phyloP scores from a whole-genome alignment of 2,329 filamentous ascomycete species.

The Apiospora saccharicola region DNA sequence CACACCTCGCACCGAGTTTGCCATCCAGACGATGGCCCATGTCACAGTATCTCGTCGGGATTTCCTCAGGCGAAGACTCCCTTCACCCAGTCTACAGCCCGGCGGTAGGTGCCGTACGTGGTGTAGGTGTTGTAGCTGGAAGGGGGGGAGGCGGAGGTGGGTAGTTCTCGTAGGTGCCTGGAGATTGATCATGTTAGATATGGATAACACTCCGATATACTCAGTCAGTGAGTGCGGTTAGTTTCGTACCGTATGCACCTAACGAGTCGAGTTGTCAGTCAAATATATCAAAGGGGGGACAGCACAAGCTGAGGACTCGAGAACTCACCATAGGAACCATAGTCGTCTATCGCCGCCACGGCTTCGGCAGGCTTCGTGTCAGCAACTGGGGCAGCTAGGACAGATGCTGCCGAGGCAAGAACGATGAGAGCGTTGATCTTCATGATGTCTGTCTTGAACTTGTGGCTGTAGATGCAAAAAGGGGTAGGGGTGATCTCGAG shows the following conservation, averaged over 20 bases:
- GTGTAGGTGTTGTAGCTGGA: background rate
- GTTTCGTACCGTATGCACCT: background rate
- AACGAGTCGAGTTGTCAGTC: background rate
- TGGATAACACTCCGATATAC: background rate
- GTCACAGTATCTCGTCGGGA: background rate
- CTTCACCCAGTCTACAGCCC: slow-evolving; percentile 25
- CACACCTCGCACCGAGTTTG: background rate
- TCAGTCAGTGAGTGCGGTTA: background rate
- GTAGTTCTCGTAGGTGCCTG: background rate
- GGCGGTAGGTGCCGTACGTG: slow-evolving; percentile 20
- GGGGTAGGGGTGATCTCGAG: background rate
- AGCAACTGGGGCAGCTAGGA: slow-evolving; percentile 23
- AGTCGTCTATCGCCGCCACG: background rate
- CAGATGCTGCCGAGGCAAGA: slow-evolving; percentile 21
- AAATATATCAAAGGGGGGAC: background rate
- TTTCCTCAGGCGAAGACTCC: background rate
- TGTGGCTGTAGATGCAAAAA: background rate
- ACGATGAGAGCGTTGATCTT: slow-evolving; percentile 20
- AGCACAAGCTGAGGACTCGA: too few species aligned
- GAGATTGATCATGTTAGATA: background rate
- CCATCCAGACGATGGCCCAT: background rate
- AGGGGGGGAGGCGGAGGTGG: background rate
- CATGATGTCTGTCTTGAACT: slow-evolving; percentile 8
- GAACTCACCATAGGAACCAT: slow-evolving; percentile 4
- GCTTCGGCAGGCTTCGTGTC: background rate